A percentile compares a stretch with the other conserved stretches of the same genome.
Evolutionary conservation across 192 early-diverging fungal species (phyloP).

Genomic region (Entophlyctis luteolus): DNA sequence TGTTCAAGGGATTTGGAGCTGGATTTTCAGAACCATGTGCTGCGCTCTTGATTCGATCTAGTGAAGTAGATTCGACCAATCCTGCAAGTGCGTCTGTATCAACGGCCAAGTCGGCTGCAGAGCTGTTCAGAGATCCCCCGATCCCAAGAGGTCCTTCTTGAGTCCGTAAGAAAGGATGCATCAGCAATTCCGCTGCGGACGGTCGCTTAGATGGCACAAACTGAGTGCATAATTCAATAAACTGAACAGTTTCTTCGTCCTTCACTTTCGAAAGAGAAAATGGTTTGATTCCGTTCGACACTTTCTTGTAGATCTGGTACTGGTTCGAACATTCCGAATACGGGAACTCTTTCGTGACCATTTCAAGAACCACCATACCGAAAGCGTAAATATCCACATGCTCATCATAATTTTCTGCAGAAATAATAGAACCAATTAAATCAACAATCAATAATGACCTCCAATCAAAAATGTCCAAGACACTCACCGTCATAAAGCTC

Average conservation of each 20-base stretch:
- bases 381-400: constrained; percentile 88
- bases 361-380: constrained; percentile 66
- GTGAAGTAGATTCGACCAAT: no score
- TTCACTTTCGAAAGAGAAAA: constrained; percentile 58
- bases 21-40: no score
- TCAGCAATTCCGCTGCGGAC: constrained; percentile 43
- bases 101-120: no score
- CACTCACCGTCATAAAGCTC: constrained; percentile 72
- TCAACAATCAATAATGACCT: background rate
- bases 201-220: constrained; percentile 48
- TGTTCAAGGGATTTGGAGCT: background rate
- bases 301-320: constrained; percentile 79
- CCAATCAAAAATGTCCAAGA: background rate
- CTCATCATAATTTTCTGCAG: constrained; percentile 69
- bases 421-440: no score
- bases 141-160: background rate
- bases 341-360: constrained; percentile 79
- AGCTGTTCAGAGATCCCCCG: no score
- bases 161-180: constrained; percentile 42
- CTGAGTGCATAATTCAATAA: constrained; percentile 67
- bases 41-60: no score
- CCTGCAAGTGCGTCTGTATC: background rate
- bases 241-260: constrained; percentile 59
- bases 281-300: constrained; percentile 71
- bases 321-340: constrained; percentile 81